Base-by-base conservation (phyloP, 164 flowering plant species). In the Pachysandra terminalis region DNA sequence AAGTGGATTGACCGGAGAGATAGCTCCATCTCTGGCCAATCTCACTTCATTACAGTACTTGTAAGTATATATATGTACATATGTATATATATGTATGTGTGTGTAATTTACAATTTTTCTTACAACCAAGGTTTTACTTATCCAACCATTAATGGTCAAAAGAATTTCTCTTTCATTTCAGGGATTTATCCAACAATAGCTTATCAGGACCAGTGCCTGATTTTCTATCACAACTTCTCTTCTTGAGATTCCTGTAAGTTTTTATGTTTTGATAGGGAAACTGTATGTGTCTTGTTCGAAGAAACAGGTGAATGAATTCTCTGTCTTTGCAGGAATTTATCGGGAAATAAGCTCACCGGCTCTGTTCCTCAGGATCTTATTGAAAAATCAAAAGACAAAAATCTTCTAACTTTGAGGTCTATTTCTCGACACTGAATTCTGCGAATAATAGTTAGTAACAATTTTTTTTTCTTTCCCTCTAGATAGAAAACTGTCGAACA, bases 101-200 rank as follows among this genome's bases (percentile, higher is more conserved):
- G 45, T 5, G 10, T 40, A 5, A 40, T 40, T 40, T n/a, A n/a
- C n/a, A n/a, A n/a, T n/a, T n/a, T n/a, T n/a, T n/a, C n/a, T n/a
- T n/a, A n/a, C n/a, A n/a, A n/a, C n/a, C n/a, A n/a, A n/a, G 45
- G 10, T 40, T 10, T 10, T 10, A 40, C 10, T 5, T n/a, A n/a
- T n/a, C n/a, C n/a, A n/a, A n/a, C n/a, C n/a, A n/a, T n/a, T n/a
- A n/a, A 27, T 6, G 26, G 5, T 17, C 45, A 40, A 40, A 27
- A 22, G 13, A 9, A 7, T 19, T 24, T 15, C 68, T 27, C 21
- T 37, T 22, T 49, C 23, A 10, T 63, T 64, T 32, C 79, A 85
- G 89, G 81, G 86, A 85, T 70, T 79, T 83, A 65, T 71, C 80
- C 9, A 26, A 71, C 68, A 81, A 75, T 68, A 63, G 53, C 12